Conservation (phyloP, 2,329 filamentous ascomycete species). For the Coccinonectria pachysandricola region DNA sequence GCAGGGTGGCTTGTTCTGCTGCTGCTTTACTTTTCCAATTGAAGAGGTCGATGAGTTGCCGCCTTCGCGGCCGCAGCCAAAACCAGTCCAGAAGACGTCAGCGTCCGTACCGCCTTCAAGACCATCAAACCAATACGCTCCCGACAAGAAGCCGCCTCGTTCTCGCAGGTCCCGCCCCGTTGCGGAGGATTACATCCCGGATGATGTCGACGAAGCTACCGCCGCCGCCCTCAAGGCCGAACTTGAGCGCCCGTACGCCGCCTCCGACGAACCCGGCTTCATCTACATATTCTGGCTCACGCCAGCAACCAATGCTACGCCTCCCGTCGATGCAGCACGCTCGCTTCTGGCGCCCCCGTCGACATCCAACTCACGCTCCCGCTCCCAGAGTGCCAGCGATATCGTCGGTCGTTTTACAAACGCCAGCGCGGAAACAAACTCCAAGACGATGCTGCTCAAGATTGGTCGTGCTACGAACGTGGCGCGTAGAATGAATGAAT, state of each 20-base stretch:
- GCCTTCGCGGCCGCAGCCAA: conserved; percentile 35
- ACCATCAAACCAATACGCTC: no score
- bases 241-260: conserved; percentile 54
- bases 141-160: conserved; percentile 19
- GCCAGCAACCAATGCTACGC: conserved; percentile 43
- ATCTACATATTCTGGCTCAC: conserved; percentile 99
- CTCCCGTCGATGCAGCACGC: conserved; percentile 48
- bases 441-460: conserved; percentile 54
- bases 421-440: conserved; percentile 11
- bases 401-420: conserved; percentile 41
- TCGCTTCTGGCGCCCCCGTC: conserved; percentile 46
- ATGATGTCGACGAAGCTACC: conserved; percentile 53
- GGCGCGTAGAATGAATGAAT: conserved; percentile 81
- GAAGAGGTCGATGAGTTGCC: conserved; percentile 30
- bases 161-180: conserved; percentile 22
- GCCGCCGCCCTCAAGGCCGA: conserved; percentile 65
- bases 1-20: no score
- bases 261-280: conserved; percentile 74
- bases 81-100: conserved; percentile 31
- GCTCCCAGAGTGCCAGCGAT: conserved; percentile 42
- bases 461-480: conserved; percentile 69
- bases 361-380: conserved; percentile 22
- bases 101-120: conserved; percentile 12
- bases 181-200: conserved; percentile 58
- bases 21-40: conserved; percentile 41